These are phyloP conservation scores for Trichomonas vaginalis DNA, from an alignment of 208 protist genomes.

Conservation along the genomic window DNA sequence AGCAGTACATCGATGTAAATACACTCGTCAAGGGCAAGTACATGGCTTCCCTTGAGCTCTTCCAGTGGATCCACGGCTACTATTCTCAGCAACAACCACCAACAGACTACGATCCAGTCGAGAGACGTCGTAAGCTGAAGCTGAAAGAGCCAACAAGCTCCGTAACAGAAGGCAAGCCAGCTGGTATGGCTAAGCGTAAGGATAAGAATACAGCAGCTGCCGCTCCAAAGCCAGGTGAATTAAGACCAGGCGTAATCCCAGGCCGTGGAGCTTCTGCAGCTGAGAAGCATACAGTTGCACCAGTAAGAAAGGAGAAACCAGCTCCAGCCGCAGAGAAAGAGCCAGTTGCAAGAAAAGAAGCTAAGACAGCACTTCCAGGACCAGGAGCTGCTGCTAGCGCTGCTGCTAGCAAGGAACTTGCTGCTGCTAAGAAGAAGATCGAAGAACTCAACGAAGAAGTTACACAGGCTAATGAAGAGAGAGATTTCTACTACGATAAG, in stretches of 20 bases:
- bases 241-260: not conserved
- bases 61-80: not conserved
- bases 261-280: not conserved
- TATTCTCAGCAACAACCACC: not conserved
- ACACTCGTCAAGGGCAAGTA: not conserved
- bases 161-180: not conserved
- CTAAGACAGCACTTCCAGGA: not conserved
- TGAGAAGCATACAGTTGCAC: not conserved
- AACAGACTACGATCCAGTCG: not conserved
- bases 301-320: not conserved
- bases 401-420: not conserved
- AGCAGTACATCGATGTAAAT: not conserved
- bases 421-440: not conserved
- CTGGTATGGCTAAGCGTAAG: not conserved
- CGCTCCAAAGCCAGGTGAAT: not conserved
- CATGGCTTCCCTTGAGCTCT: not conserved
- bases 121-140: not conserved
- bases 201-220: not conserved
- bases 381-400: not conserved
- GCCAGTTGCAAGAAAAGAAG: not conserved
- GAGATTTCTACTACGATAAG: constrained; percentile 14
- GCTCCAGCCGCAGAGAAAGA: not conserved
- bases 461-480: not conserved
- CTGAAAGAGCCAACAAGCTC: not conserved
- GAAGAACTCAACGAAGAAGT: not conserved